A percentile compares a stretch with the other conserved stretches of the same genome.
phyloP scores from a whole-genome alignment of 441 rosid species.

The Hura crepitans region DNA sequence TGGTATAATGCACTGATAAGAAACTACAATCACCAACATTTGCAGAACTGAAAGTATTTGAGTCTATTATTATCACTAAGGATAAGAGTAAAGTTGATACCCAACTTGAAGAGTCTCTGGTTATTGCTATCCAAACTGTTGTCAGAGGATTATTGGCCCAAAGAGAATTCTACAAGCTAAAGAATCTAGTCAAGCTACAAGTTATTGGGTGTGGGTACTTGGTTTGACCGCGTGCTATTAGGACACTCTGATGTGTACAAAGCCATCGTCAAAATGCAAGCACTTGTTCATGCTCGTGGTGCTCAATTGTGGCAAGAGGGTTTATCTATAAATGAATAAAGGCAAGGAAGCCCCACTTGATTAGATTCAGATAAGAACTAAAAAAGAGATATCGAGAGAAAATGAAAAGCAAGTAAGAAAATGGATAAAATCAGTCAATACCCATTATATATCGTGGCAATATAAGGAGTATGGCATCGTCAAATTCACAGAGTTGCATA shows the following conservation, averaged over 20 bases:
- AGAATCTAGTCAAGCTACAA: constrained; percentile 76
- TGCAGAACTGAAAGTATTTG: constrained; percentile 34
- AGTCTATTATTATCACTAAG: constrained; percentile 31
- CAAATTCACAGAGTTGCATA: constrained; percentile 20
- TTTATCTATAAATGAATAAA: constrained; percentile 19
- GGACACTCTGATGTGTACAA: constrained; percentile 75
- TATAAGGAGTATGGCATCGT: too few relatives aligned
- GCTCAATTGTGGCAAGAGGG: constrained; percentile 37
- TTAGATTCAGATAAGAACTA: background rate
- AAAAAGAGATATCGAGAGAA: background rate
- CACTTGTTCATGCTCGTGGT: constrained; percentile 66
- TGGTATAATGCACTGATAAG: constrained; percentile 40
- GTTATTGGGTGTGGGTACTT: constrained; percentile 92
- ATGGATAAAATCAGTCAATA: too few relatives aligned
- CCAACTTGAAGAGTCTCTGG: constrained; percentile 44
- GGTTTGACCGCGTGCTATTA: constrained; percentile 82
- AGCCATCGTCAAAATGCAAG: constrained; percentile 89
- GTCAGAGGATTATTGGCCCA: constrained; percentile 61
- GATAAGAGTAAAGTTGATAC: constrained; percentile 32
- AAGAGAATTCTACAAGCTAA: constrained; percentile 57
- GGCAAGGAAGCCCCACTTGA: too few relatives aligned
- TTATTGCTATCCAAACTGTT: constrained; percentile 56
- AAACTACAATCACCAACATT: constrained; percentile 36
- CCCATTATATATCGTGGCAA: too few relatives aligned
- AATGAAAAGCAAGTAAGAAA: too few relatives aligned